Base-by-base conservation (phyloP, 2,329 filamentous ascomycete genomes). In the Cladophialophora exuberans region DNA sequence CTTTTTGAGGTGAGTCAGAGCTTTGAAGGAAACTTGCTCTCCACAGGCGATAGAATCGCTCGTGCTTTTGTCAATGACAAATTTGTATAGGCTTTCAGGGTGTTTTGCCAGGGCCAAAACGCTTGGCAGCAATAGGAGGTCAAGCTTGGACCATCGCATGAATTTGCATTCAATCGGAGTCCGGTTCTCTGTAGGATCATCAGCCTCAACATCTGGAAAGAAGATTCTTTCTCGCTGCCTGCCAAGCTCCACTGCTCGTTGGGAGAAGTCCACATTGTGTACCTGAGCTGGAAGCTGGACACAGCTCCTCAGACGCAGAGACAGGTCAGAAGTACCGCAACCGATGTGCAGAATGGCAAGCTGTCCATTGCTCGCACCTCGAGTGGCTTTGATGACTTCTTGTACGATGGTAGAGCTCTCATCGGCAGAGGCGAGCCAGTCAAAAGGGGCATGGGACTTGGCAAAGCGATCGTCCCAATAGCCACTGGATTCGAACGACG, bases 1-100 rank as follows among this genome's bases (percentile, higher is more conserved):
- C 5, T 6, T 17, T 11, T 20, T 17, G 11, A 15, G 31, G 31
- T 35, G 28, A 42, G 44, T 35, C 9, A 42, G 35, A 13, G 48
- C 17, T 26, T 49, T 35, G 13, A 45, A 18, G n/a, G 30, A 18
- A 46, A 50, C 20, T 36, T 42, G 11, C 13, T 51, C 45, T 15
- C 46, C 44, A 38, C 52, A 55, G 9, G 52, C 43, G 15, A 55
- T 51, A 11, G 52, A 33, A 51, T 55, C 45, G 36, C 52, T 55
- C 13, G 52, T 55, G 36, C 43, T 42, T 28, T 55, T 55, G 46
- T 55, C 52, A 22, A 55, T 11, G 22, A 55, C 36, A n/a, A 55
- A 20, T n/a, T 50, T 28, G 23, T 51, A 55, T 15, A 36, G 49
- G 23, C 3, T 6, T 22, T 22, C 20, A 9, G 20, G 17, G n/a